Evolutionary conservation across 805 yeast species (phyloP).

Genomic region (Danielozyma ontarioensis): DNA sequence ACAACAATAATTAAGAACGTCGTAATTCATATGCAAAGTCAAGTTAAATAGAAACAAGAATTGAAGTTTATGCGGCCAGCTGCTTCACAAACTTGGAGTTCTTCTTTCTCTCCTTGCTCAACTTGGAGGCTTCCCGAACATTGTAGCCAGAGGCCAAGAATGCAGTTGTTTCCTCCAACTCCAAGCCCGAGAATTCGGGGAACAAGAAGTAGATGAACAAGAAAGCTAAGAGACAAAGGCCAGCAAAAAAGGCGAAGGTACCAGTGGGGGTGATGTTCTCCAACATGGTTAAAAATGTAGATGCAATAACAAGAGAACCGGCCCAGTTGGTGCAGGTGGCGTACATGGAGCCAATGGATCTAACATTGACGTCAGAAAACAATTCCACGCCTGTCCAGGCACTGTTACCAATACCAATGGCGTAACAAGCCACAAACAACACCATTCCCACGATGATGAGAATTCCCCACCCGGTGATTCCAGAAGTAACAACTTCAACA

Average conservation of each 20-base stretch:
- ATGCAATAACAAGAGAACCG: slow-evolving; percentile 85
- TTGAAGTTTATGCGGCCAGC: neutral
- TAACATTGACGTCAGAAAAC: slow-evolving; percentile 82
- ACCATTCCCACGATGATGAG: slow-evolving; percentile 84
- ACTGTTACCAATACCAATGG: slow-evolving; percentile 92
- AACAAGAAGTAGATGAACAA: slow-evolving; percentile 76
- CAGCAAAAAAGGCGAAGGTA: slow-evolving; percentile 88
- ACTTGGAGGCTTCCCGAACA: slow-evolving; percentile 47
- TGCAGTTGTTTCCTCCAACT: slow-evolving; percentile 85
- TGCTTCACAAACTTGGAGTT: slow-evolving; percentile 1
- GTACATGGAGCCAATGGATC: slow-evolving; percentile 87
- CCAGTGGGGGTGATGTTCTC: slow-evolving; percentile 92
- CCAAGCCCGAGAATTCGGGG: slow-evolving; percentile 88
- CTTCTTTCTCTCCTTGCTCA: slow-evolving; percentile 33
- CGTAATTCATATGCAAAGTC: too few relatives aligned
- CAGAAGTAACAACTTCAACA: slow-evolving; percentile 32
- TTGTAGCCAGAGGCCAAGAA: slow-evolving; percentile 82
- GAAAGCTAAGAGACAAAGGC: slow-evolving; percentile 65
- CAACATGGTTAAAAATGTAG: slow-evolving; percentile 92
- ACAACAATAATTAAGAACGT: too few relatives aligned
- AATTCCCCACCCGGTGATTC: slow-evolving; percentile 80
- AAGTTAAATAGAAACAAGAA: neutral
- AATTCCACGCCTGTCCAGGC: slow-evolving; percentile 98
- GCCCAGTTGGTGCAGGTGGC: slow-evolving; percentile 95
- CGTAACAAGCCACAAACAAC: slow-evolving; percentile 81